These are phyloP conservation scores for Podospora sp. DNA, from an alignment of 495 filamentous ascomycete genomes.

Conservation along the genomic window DNA sequence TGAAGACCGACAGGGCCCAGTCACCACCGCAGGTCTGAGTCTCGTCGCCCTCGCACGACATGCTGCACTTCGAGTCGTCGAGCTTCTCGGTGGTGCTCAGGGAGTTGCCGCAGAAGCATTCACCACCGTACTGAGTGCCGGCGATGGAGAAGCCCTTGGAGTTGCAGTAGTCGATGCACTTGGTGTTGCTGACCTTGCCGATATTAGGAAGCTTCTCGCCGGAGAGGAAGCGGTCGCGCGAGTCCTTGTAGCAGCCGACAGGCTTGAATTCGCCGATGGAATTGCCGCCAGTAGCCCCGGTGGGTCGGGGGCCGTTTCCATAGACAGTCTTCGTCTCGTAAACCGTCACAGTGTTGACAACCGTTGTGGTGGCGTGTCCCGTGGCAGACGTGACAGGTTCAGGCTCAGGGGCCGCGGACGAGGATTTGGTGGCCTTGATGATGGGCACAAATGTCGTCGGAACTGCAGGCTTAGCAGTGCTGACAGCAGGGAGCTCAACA, in stretches of 20 bases:
- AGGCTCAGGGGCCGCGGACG: constrained; percentile 39
- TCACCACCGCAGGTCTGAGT: constrained; percentile 50
- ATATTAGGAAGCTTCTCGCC: constrained; percentile 47
- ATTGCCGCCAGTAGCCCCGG: constrained; percentile 22
- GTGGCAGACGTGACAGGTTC: constrained; percentile 23
- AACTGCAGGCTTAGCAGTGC: constrained; percentile 3
- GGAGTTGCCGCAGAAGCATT: constrained; percentile 66
- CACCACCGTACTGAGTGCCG: constrained; percentile 66
- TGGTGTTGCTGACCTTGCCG: constrained; percentile 57
- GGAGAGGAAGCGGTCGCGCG: constrained; percentile 38
- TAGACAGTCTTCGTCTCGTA: constrained; percentile 55
- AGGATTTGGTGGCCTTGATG: constrained; percentile 1
- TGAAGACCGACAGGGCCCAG: constrained; percentile 47
- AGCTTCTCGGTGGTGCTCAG: constrained; percentile 41
- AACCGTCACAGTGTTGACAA: constrained; percentile 45
- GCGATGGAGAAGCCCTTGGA: constrained; percentile 54
- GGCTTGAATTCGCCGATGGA: constrained; percentile 35
- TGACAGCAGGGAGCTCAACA: constrained; percentile 12
- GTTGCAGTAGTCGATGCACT: constrained; percentile 61
- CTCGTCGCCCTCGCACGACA: constrained; percentile 48
- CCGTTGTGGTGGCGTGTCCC: constrained; percentile 35
- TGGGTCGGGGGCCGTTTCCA: constrained; percentile 34
- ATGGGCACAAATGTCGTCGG: constrained; percentile 13
- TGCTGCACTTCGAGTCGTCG: constrained; percentile 47
- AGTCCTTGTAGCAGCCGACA: constrained; percentile 41